Evolutionary conservation across 805 yeast species (phyloP).

Genomic region (Candida krabiensis): DNA sequence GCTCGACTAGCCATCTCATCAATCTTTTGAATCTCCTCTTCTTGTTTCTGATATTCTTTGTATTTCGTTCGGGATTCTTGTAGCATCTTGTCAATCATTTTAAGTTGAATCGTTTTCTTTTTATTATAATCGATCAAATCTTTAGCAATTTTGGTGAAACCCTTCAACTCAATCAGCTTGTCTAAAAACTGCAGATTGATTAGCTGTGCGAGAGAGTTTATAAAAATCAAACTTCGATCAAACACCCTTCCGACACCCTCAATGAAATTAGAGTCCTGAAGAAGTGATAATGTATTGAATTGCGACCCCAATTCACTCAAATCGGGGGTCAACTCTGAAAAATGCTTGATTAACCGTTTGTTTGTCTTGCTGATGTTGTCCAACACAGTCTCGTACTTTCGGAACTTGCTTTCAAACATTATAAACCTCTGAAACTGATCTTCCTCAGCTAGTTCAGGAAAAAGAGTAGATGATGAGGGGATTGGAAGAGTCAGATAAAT

Average conservation of each 20-base stretch:
- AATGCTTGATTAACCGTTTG: slow-evolving; percentile 44
- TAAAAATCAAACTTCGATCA: slow-evolving; percentile 64
- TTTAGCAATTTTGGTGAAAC: slow-evolving; percentile 31
- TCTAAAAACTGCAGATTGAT: slow-evolving; percentile 34
- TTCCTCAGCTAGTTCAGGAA: slow-evolving; percentile 28
- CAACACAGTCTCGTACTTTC: slow-evolving; percentile 33
- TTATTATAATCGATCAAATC: slow-evolving; percentile 34
- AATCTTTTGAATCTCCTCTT: slow-evolving; percentile 31
- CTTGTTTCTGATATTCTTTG: slow-evolving; percentile 29
- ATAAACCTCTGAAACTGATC: slow-evolving; percentile 29
- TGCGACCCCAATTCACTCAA: slow-evolving; percentile 52
- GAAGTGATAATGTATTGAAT: slow-evolving; percentile 54
- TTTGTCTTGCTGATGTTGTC: slow-evolving; percentile 39
- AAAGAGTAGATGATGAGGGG: slow-evolving; percentile 39
- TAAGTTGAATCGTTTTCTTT: slow-evolving; percentile 33
- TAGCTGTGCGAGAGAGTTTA: slow-evolving; percentile 36
- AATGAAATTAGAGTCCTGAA: slow-evolving; percentile 42
- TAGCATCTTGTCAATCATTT: slow-evolving; percentile 28
- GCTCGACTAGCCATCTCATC: slow-evolving; percentile 31
- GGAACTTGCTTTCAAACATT: slow-evolving; percentile 32
- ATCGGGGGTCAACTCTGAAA: slow-evolving; percentile 46
- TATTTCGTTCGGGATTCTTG: slow-evolving; percentile 25
- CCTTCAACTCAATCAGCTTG: slow-evolving; percentile 34
- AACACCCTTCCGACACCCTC: slow-evolving; percentile 87
- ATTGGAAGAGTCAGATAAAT: slow-evolving; percentile 62